Percentiles rank a stretch among this genome's conserved stretches.
These are phyloP conservation scores for Funneliformis mosseae DNA, from an alignment of 192 early-diverging fungal genomes.

Conservation along the genomic window DNA sequence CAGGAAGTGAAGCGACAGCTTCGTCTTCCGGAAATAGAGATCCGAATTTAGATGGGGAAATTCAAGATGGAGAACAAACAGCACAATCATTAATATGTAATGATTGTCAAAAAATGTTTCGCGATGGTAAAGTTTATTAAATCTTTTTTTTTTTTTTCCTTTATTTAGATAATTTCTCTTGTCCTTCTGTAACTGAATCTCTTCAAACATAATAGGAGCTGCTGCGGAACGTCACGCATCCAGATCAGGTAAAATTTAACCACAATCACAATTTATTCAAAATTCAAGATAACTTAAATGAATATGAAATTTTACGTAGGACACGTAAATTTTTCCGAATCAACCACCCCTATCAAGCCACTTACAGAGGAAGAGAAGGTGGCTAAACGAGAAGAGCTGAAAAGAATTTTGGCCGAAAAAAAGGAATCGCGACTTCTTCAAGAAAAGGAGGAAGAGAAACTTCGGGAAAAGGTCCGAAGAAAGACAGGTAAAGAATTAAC, in stretches of 20 bases:
- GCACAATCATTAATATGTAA: slow-evolving; percentile 80
- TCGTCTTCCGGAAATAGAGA: not conserved
- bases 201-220: slow-evolving; percentile 43
- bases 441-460: slow-evolving; percentile 70
- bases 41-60: slow-evolving; percentile 55
- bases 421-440: slow-evolving; percentile 59
- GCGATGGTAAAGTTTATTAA: slow-evolving; percentile 59
- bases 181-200: too few species aligned
- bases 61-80: slow-evolving; percentile 71
- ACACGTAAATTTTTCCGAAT: slow-evolving; percentile 79
- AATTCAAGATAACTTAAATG: not conserved
- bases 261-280: not conserved
- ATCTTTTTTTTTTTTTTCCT: not conserved
- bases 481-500: slow-evolving; percentile 75
- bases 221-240: slow-evolving; percentile 79
- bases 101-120: slow-evolving; percentile 79
- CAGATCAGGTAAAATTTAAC: slow-evolving; percentile 44
- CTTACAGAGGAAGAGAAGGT: slow-evolving; percentile 80
- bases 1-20: slow-evolving; percentile 25
- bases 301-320: slow-evolving; percentile 6
- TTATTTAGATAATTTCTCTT: not conserved
- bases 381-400: slow-evolving; percentile 70
- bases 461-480: slow-evolving; percentile 72
- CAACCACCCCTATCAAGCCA: slow-evolving; percentile 73
- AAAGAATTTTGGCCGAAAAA: slow-evolving; percentile 62